Percentiles rank a stretch among this genome's conserved stretches.
phyloP scores from a whole-genome alignment of 2,329 filamentous ascomycete species.

The Cladosporium cucumerinum region DNA sequence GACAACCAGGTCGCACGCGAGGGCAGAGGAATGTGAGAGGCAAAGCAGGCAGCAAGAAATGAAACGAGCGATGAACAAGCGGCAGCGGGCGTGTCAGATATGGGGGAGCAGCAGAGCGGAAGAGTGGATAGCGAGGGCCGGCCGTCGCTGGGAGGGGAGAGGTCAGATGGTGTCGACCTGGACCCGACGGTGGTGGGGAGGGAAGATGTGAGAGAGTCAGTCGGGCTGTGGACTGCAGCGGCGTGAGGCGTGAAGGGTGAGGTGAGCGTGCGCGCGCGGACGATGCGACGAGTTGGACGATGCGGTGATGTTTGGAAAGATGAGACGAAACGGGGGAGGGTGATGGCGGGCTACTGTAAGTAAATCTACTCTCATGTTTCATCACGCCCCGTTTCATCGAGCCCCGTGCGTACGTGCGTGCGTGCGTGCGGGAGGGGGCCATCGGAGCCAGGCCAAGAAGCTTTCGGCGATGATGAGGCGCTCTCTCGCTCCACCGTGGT shows the following conservation, averaged over 20 bases:
- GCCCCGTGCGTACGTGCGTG: not conserved
- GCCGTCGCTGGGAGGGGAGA: conserved; percentile 14
- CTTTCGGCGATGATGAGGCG: not conserved
- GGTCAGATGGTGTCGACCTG: not conserved
- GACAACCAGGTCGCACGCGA: conserved; percentile 16
- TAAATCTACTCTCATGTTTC: not conserved
- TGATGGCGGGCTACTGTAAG: not conserved
- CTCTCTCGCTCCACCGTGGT: not conserved
- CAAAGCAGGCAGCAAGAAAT: conserved; percentile 14
- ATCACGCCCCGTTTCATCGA: not conserved
- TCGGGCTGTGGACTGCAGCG: not conserved
- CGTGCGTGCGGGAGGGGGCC: not conserved
- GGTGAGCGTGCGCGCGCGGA: not conserved
- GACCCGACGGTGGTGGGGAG: conserved; percentile 12
- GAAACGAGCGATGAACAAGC: conserved; percentile 15
- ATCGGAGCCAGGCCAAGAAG: not conserved
- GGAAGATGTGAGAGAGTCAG: not conserved
- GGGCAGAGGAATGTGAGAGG: conserved; percentile 7
- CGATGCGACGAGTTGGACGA: not conserved
- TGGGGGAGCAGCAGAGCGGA: not conserved
- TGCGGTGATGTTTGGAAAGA: conserved; percentile 5
- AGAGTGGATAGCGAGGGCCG: conserved; percentile 17
- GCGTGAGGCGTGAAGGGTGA: not conserved
- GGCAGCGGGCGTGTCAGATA: conserved; percentile 18
- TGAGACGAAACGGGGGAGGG: conserved; percentile 2